Evolutionary conservation across 129 eudicot genomes (phyloP).

Genomic region (Mikania micrantha): DNA sequence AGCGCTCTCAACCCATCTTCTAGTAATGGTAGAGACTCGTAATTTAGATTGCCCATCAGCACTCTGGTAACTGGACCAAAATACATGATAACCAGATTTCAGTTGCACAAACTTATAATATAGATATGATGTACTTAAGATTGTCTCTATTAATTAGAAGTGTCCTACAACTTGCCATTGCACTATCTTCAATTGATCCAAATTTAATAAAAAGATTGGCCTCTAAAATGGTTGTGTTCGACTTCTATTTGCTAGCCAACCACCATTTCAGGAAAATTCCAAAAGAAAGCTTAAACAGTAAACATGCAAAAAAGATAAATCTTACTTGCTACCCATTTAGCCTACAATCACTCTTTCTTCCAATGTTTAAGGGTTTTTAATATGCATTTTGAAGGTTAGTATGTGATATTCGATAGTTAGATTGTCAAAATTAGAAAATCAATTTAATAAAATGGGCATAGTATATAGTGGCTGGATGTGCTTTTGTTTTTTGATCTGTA

Average conservation of each 20-base stretch:
- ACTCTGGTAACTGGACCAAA: constrained; percentile 57
- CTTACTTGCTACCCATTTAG: neutral
- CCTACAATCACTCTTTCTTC: neutral
- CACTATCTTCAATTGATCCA: neutral
- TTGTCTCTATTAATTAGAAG: neutral
- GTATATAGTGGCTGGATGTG: neutral
- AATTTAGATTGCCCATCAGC: constrained; percentile 62
- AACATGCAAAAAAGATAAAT: neutral
- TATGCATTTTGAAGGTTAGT: neutral
- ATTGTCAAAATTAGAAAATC: neutral
- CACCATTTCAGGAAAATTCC: neutral
- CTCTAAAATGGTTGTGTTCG: neutral
- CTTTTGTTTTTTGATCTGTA: neutral
- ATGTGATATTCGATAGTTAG: neutral
- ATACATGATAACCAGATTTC: neutral
- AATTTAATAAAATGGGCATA: neutral
- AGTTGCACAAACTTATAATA: neutral
- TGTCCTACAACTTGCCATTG: neutral
- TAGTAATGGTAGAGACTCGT: constrained; percentile 72
- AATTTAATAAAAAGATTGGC: neutral
- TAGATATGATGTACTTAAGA: neutral
- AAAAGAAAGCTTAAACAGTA: neutral
- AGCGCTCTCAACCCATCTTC: constrained; percentile 76
- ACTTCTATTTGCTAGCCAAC: neutral
- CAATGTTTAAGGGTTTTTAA: neutral